Conservation (phyloP, 495 filamentous ascomycete species). For the Neurospora sp. region DNA sequence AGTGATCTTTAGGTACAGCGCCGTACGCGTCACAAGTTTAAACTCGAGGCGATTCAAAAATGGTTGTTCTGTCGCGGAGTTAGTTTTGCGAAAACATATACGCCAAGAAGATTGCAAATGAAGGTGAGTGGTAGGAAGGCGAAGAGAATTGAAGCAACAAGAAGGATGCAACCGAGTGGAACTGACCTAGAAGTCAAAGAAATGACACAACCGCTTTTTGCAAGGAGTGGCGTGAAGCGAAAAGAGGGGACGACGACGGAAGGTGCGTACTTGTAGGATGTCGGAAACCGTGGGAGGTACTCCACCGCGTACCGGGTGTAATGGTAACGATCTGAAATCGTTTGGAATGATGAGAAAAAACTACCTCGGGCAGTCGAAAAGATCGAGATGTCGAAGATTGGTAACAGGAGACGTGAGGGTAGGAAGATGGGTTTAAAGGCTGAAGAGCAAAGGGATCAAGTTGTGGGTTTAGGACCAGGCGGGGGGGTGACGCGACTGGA, state of each 20-base stretch:
- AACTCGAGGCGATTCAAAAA: neutral
- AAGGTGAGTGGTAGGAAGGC: too few relatives aligned
- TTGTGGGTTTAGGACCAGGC: neutral
- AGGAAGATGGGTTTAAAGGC: neutral
- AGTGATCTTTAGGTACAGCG: neutral
- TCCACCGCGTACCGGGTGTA: neutral
- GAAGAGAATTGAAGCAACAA: neutral
- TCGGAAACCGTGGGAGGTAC: neutral
- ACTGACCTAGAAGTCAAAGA: neutral
- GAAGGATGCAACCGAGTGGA: neutral
- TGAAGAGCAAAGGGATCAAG: neutral
- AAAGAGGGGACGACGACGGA: neutral
- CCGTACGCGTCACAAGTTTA: neutral
- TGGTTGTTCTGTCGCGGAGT: neutral
- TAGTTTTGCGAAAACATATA: neutral
- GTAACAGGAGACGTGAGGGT: neutral
- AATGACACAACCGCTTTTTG: neutral
- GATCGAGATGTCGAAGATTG: neutral
- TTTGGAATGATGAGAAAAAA: neutral
- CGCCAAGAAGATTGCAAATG: neutral
- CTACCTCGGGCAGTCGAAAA: neutral
- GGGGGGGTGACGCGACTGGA: neutral
- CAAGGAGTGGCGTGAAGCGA: neutral
- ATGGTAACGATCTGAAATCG: neutral
- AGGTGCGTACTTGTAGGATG: neutral